Evolutionary conservation across 345 rosid species (phyloP), one percentile per base, ranked within the genome.

Genomic region (Luvunga scandens): DNA sequence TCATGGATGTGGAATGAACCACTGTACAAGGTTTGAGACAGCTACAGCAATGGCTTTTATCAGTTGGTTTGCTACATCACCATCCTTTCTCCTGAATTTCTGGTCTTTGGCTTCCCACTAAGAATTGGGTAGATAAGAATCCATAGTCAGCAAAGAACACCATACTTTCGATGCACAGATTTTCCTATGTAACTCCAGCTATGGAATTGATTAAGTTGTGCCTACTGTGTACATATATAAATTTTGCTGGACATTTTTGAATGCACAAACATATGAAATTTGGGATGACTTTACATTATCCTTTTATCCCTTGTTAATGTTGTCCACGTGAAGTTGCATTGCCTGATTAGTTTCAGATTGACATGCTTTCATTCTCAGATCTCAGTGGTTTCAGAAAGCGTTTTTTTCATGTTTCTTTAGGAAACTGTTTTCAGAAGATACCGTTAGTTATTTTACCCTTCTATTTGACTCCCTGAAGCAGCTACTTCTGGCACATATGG

Each of bases 11-110:
- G 75, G 87, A 0, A 2, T 86, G 25, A 93, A 87, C 71, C 95
- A 90, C 73, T 89, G 92, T 69, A 73, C 84, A n/a, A 87, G 87
- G 83, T 93, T 90, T 9, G 88, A 90, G 85, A 82, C 89, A 0
- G 95, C 97, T 18, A 89, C 91, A 21, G 90, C 93, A n/a, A 87
- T 93, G 91, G 91, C 97, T 36, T 91, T 90, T 77, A 77, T 93
- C 57, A 86, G 92, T 85, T 93, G 95, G 94, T 86, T 90, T 33
- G 87, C 91, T 16, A 80, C 85, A 78, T 83, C 85, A 65, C 93
- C 95, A 1, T 91, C 92, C 61, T 90, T 90, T 76, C 82, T 93
- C 77, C 73, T 91, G 84, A 89, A 91, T 84, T 92, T 89, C 78
- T 93, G 93, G 94, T 81, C 89, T 21, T 78, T 94, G 85, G 95